phyloP scores from a whole-genome alignment of 2,329 filamentous ascomycete species.

The Chaetomium sp. region DNA sequence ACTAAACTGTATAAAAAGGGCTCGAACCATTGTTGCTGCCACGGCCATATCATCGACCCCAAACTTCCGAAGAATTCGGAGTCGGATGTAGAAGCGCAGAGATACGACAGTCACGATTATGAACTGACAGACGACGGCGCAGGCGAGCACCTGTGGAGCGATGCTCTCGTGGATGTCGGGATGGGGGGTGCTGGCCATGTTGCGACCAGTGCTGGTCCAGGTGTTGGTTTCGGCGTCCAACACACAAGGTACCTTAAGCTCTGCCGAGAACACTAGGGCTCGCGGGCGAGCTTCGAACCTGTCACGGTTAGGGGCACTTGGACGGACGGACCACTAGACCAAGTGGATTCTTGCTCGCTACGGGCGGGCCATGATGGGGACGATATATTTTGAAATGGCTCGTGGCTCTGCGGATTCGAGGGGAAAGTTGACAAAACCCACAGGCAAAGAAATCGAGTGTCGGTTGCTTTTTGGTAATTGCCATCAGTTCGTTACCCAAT shows the following conservation, averaged over 20 bases:
- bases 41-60: slow-evolving; percentile 9
- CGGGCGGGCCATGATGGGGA: not conserved
- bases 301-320: not conserved
- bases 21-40: slow-evolving; percentile 9
- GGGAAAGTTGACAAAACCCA: not conserved
- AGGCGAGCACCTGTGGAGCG: not conserved
- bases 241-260: not conserved
- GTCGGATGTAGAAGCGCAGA: slow-evolving; percentile 16
- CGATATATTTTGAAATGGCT: not conserved
- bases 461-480: not conserved
- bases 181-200: not conserved
- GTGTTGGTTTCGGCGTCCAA: not conserved
- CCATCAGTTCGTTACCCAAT: not conserved
- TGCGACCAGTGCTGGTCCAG: not conserved
- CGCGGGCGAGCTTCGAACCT: not conserved
- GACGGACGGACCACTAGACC: not conserved
- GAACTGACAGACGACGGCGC: not conserved
- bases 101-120: not conserved
- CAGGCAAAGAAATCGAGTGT: not conserved
- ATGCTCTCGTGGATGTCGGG: slow-evolving; percentile 1
- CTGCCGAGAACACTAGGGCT: not conserved
- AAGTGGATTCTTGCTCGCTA: slow-evolving; percentile 3
- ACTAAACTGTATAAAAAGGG: not conserved
- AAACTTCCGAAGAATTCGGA: slow-evolving; percentile 12
- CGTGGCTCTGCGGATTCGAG: not conserved